Percentiles rank a stretch among this genome's conserved stretches.
Conservation (phyloP, 202 grass and related monocot genomes). For the Hordeum pubiflorum region DNA sequence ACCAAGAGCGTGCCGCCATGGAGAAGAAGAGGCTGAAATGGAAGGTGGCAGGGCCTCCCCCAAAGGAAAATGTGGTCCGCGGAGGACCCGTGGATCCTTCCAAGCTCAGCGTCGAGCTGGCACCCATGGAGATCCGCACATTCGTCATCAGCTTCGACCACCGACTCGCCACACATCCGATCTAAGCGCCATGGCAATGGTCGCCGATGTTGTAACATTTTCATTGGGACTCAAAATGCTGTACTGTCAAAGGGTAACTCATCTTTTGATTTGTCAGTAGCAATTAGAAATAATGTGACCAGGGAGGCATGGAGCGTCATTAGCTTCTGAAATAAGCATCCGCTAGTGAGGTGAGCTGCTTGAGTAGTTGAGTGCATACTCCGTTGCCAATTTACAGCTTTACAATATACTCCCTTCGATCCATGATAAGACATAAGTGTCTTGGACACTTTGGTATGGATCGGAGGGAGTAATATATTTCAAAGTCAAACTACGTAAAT, state of each 20-base stretch:
- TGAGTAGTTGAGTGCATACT: neutral
- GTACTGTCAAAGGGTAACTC: neutral
- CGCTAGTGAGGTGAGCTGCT: no score
- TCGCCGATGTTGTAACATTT: neutral
- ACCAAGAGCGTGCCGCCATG: slow-evolving; percentile 69
- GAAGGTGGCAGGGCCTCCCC: slow-evolving; percentile 41
- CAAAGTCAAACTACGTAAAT: no score
- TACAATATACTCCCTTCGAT: no score
- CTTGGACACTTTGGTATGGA: no score
- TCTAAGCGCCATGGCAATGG: neutral
- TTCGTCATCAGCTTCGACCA: slow-evolving; percentile 56
- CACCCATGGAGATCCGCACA: slow-evolving; percentile 93
- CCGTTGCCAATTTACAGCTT: neutral
- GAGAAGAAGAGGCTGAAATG: slow-evolving; percentile 91
- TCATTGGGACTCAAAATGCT: neutral
- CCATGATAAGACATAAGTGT: no score
- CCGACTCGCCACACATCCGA: neutral
- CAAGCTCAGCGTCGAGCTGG: slow-evolving; percentile 51
- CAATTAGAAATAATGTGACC: neutral
- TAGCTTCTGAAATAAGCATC: neutral
- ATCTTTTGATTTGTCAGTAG: neutral
- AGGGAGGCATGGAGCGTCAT: neutral
- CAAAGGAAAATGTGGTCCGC: slow-evolving; percentile 25
- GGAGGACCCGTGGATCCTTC: slow-evolving; percentile 63
- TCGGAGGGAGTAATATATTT: no score